These are phyloP conservation scores for Penicillium sp. DNA, from an alignment of 2,329 filamentous ascomycete species.

Conservation along the genomic window DNA sequence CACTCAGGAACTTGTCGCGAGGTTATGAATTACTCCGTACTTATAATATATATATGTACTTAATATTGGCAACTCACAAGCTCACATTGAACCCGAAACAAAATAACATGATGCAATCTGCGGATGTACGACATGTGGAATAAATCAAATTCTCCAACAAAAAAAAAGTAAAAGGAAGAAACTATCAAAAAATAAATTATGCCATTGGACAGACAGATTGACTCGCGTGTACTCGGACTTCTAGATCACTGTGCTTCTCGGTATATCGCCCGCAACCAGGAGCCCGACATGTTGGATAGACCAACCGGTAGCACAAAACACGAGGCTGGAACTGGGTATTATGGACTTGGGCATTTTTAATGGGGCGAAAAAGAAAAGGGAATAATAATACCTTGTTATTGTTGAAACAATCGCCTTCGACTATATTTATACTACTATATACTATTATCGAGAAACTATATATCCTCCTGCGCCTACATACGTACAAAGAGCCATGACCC, in stretches of 20 bases:
- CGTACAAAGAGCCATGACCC: not conserved
- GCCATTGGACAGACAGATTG: not conserved
- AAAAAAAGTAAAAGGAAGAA: not conserved
- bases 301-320: slow-evolving; percentile 9
- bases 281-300: slow-evolving; percentile 10
- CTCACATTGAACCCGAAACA: slow-evolving; percentile 1
- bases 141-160: not conserved
- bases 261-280: not conserved
- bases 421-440: not conserved
- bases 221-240: not conserved
- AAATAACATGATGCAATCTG: not conserved
- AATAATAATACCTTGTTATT: not conserved
- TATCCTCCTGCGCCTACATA: not conserved
- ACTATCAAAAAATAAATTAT: not conserved
- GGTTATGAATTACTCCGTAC: not conserved
- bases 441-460: not conserved
- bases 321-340: slow-evolving; percentile 5
- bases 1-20: not conserved
- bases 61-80: not conserved
- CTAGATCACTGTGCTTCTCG: not conserved
- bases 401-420: not conserved
- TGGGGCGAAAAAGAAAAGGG: not conserved
- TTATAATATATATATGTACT: not conserved
- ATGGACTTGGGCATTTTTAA: not conserved
- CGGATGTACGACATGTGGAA: slow-evolving; percentile 2